A percentile compares a stretch with the other conserved stretches of the same genome.
phyloP scores from a whole-genome alignment of 768 basidiomycete species.

The Gloeostereum incarnatum region DNA sequence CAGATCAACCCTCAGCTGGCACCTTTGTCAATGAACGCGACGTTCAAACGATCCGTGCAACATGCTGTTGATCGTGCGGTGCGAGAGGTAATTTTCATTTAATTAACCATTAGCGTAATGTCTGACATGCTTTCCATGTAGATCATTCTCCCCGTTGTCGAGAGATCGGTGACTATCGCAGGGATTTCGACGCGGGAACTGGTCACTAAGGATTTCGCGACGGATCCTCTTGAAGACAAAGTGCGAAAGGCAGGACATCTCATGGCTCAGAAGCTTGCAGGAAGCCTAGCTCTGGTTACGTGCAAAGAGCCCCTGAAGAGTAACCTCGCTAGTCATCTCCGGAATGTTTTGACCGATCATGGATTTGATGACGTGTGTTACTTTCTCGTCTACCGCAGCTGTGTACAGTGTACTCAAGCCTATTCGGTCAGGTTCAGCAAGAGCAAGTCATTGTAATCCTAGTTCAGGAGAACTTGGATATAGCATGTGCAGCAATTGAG shows the following conservation, averaged over 20 bases:
- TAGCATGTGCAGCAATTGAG: slow-evolving; percentile 91
- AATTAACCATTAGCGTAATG: neutral
- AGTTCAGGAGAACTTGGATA: slow-evolving; percentile 87
- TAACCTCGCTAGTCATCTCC: slow-evolving; percentile 82
- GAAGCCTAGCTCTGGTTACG: slow-evolving; percentile 91
- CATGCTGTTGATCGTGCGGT: slow-evolving; percentile 90
- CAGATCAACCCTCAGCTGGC: slow-evolving; percentile 71
- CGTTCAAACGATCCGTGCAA: slow-evolving; percentile 86
- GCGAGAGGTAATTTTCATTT: slow-evolving; percentile 58
- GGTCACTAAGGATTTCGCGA: slow-evolving; percentile 92
- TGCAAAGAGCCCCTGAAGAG: slow-evolving; percentile 96
- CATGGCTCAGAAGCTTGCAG: slow-evolving; percentile 96
- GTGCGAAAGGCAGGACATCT: slow-evolving; percentile 86
- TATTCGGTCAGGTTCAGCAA: slow-evolving; percentile 54
- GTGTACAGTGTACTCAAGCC: slow-evolving; percentile 7
- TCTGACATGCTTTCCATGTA: slow-evolving; percentile 17
- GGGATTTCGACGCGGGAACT: slow-evolving; percentile 96
- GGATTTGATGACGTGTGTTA: slow-evolving; percentile 75
- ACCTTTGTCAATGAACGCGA: slow-evolving; percentile 65
- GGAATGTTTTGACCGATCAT: slow-evolving; percentile 74
- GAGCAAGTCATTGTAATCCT: slow-evolving; percentile 75
- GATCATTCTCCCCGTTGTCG: slow-evolving; percentile 96
- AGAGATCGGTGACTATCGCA: slow-evolving; percentile 96
- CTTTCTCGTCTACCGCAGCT: slow-evolving; percentile 2
- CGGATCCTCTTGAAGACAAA: slow-evolving; percentile 85